These are phyloP conservation scores for Arxiozyma telluris DNA, from an alignment of 1,139 yeast species.

Conservation along the genomic window DNA sequence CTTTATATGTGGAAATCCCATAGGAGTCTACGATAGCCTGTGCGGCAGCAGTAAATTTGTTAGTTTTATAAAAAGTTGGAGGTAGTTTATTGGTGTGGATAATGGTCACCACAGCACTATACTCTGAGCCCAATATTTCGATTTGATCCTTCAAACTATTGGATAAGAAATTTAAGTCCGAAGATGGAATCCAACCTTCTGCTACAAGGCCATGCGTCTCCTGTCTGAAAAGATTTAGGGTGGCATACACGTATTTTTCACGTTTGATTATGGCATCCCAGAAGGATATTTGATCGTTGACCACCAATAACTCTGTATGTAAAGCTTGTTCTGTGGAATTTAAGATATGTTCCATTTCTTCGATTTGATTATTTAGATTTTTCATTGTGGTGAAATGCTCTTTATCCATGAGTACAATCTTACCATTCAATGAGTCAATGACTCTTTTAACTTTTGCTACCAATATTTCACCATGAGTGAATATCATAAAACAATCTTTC, in stretches of 20 bases:
- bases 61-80: slow-evolving; percentile 70
- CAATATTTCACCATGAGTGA: slow-evolving; percentile 61
- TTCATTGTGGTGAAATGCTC: slow-evolving; percentile 32
- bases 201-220: slow-evolving; percentile 59
- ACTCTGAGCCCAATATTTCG: slow-evolving; percentile 34
- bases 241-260: slow-evolving; percentile 61
- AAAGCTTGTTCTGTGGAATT: slow-evolving; percentile 50
- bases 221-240: slow-evolving; percentile 59
- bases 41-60: slow-evolving; percentile 68
- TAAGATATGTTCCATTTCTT: slow-evolving; percentile 53
- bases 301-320: slow-evolving; percentile 58
- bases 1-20: slow-evolving; percentile 69
- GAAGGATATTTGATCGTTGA: slow-evolving; percentile 52
- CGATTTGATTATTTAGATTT: slow-evolving; percentile 40
- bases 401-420: slow-evolving; percentile 40
- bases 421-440: slow-evolving; percentile 59
- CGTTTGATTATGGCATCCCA: slow-evolving; percentile 66
- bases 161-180: slow-evolving; percentile 36
- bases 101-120: slow-evolving; percentile 58
- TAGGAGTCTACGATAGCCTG: slow-evolving; percentile 74
- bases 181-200: slow-evolving; percentile 75
- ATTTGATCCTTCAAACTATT: slow-evolving; percentile 33
- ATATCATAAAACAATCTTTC: slow-evolving; percentile 57
- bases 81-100: slow-evolving; percentile 62
- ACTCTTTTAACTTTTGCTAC: slow-evolving; percentile 50